Percentiles rank a stretch among this genome's conserved stretches.
Conservation (phyloP, 2,329 filamentous ascomycete genomes). For the Aspergillus ruber region DNA sequence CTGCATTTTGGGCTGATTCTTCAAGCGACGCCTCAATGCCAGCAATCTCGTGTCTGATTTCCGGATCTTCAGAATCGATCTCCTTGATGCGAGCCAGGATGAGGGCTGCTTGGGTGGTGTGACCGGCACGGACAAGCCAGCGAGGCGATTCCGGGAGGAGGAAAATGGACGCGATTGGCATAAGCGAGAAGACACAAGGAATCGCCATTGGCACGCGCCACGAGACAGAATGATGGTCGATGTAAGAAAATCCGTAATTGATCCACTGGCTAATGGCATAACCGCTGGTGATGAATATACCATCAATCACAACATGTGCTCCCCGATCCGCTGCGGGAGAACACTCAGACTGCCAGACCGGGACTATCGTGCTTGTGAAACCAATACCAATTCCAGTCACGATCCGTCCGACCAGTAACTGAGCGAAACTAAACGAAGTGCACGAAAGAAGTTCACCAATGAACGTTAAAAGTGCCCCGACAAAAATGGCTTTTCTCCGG, state of each 20-base stretch:
- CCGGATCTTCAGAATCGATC: constrained; percentile 17
- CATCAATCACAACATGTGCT: constrained; percentile 51
- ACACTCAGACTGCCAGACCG: constrained; percentile 44
- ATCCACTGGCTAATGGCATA: constrained; percentile 20
- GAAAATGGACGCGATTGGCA: constrained; percentile 35
- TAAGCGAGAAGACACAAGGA: constrained; percentile 38
- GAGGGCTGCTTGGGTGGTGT: constrained; percentile 36
- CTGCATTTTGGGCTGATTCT: constrained; percentile 53
- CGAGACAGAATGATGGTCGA: constrained; percentile 18
- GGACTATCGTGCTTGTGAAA: constrained; percentile 45
- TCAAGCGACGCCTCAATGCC: constrained; percentile 34
- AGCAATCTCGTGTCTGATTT: not conserved
- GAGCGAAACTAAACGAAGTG: constrained; percentile 34
- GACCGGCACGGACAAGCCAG: constrained; percentile 22
- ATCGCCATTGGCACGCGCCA: constrained; percentile 47
- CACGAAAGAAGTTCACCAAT: constrained; percentile 20
- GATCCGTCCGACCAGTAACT: constrained; percentile 44
- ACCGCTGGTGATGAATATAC: constrained; percentile 35
- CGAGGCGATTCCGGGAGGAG: constrained; percentile 28
- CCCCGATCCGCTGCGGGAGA: constrained; percentile 48
- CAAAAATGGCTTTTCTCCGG: constrained; percentile 42
- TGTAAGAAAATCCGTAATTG: constrained; percentile 16
- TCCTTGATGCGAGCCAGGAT: constrained; percentile 43
- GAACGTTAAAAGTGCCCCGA: constrained; percentile 46
- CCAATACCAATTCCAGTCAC: constrained; percentile 47